Evolutionary conservation across 768 basidiomycete genomes (phyloP), one percentile per base, ranked within the genome.

Genomic region (Leccinellum rugosiceps): DNA sequence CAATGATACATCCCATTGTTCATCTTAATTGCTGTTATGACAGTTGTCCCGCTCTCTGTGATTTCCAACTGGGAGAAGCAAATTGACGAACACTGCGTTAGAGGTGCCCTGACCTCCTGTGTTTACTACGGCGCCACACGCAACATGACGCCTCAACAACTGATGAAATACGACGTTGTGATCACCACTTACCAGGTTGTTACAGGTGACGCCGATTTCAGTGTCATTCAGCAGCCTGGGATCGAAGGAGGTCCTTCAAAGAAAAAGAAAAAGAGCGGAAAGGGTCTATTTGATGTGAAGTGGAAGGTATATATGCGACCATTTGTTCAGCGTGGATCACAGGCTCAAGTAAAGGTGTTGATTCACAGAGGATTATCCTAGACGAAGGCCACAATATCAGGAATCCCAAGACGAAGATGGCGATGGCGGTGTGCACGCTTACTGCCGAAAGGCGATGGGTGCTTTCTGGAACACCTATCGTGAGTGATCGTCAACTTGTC

Each of bases 381-480:
- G 94, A 97, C 62, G 94, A 97, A 73, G 94, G 92, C 0, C 94
- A 97, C 66, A 85, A 68, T 25, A 87, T 97, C 60, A 84, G 92
- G 52, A 97, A 96, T 68, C 83, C 90, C 3, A 88, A 80, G 70
- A 92, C 94, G 0, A 92, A 94, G 75, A 91, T 90, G 82, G 80
- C 90, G 9, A 77, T 79, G 63, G 86, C 89, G 0, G 83, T 86
- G 2, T 84, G 78, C 56, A 82, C 70, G 17, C 74, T 93, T 23
- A 72, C 73, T 17, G 88, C 87, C 0, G 81, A 93, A 62, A 82
- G 87, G 58, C 86, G 91, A 47, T 93, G 91, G 91, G 81, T 84
- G 4, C 74, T 92, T 52, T 85, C 84, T 26, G 92, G 93, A 28
- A 97, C 94, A 8, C 94, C 94, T 0, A 95, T 97, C 58, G 90